Conservation (phyloP, 345 rosid species). For the sweet orange (Citrus sinensis) region DNA sequence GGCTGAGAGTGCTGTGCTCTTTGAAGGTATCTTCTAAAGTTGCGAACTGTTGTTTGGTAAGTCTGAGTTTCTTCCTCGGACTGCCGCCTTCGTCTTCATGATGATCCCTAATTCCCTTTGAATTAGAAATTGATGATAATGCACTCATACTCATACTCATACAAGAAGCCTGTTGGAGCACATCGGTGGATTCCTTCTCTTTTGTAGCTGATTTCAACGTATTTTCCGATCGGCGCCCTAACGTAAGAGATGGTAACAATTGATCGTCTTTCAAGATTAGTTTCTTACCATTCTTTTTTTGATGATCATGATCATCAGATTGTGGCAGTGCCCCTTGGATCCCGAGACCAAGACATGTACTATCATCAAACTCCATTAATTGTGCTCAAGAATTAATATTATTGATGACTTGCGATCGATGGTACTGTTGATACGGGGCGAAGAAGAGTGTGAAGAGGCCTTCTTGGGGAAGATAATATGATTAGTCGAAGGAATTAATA, state of each 20-base stretch:
- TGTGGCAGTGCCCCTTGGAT: slow-evolving; percentile 20
- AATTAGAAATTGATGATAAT: slow-evolving; percentile 26
- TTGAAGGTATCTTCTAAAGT: slow-evolving; percentile 50
- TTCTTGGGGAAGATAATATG: background rate
- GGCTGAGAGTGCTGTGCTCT: slow-evolving; percentile 50
- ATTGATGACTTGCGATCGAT: background rate
- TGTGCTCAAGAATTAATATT: background rate
- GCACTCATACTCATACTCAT: slow-evolving; percentile 20
- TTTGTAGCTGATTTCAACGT: background rate
- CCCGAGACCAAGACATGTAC: slow-evolving; percentile 32
- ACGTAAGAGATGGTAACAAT: slow-evolving; percentile 36
- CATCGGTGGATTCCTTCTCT: slow-evolving; percentile 7
- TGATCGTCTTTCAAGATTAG: slow-evolving; percentile 25
- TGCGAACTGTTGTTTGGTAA: slow-evolving; percentile 41
- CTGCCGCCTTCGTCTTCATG: slow-evolving; percentile 47
- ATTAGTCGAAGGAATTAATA: slow-evolving; percentile 16
- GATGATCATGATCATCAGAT: slow-evolving; percentile 11
- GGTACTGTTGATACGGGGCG: background rate
- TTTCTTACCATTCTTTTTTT: slow-evolving; percentile 21
- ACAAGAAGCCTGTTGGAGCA: slow-evolving; percentile 31
- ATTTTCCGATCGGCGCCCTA: slow-evolving; percentile 28
- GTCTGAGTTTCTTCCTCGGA: slow-evolving; percentile 52
- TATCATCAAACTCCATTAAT: slow-evolving; percentile 27
- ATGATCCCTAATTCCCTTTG: slow-evolving; percentile 22
- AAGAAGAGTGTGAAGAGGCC: background rate